Evolutionary conservation across 495 filamentous ascomycete species (phyloP).

Genomic region (Corynascus novoguineensis): DNA sequence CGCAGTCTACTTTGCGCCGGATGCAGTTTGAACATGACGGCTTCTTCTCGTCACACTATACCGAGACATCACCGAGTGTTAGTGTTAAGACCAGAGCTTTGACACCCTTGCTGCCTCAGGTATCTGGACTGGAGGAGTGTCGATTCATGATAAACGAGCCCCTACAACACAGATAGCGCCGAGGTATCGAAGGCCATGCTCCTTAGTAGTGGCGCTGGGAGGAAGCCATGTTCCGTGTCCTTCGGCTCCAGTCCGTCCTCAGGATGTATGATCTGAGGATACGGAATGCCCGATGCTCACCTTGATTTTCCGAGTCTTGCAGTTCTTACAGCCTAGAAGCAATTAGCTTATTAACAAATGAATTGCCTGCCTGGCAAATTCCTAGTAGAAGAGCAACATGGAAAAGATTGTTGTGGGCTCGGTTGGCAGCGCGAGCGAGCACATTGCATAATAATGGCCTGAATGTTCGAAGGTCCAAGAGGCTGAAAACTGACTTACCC

Average conservation of each 20-base stretch:
- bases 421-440: neutral
- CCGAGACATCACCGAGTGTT: neutral
- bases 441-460: neutral
- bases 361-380: neutral
- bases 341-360: neutral
- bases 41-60: constrained; percentile 2
- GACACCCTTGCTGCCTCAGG: neutral
- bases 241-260: neutral
- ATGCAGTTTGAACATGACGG: neutral
- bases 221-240: neutral
- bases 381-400: neutral
- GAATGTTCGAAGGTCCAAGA: neutral
- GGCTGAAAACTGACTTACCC: neutral
- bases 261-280: neutral
- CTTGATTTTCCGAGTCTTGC: neutral
- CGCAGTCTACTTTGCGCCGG: neutral
- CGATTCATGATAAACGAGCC: neutral
- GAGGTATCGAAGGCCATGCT: neutral
- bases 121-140: neutral
- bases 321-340: constrained; percentile 1
- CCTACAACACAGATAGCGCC: neutral
- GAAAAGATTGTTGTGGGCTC: neutral
- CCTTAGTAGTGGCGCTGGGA: neutral
- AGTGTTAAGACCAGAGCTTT: neutral
- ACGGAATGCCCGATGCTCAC: neutral